Percentiles rank a stretch among this genome's conserved stretches.
Conservation (phyloP, 495 filamentous ascomycete species). For the Aspergillus hancockii region DNA sequence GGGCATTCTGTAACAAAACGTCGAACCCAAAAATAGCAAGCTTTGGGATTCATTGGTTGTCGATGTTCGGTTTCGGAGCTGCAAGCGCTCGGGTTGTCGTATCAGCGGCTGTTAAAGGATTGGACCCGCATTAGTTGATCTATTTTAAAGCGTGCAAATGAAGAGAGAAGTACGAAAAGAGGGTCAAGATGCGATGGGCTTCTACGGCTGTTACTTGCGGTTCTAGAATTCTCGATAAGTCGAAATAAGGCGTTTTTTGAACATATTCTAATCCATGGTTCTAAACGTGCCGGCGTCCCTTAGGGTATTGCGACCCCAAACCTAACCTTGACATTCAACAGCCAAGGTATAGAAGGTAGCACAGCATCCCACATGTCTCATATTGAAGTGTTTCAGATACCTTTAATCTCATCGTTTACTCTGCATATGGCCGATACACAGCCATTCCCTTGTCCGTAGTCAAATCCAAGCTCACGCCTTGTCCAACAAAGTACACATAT, state of each 20-base stretch:
- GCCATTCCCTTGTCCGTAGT: constrained; percentile 51
- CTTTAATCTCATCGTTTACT: constrained; percentile 27
- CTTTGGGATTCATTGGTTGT: constrained; percentile 18
- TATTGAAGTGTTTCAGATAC: background rate
- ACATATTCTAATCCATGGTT: background rate
- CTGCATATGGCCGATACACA: constrained; percentile 57
- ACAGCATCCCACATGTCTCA: background rate
- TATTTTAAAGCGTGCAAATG: constrained; percentile 1
- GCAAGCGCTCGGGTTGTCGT: constrained; percentile 7
- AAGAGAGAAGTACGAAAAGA: background rate
- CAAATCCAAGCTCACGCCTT: constrained; percentile 54
- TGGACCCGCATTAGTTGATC: constrained; percentile 8
- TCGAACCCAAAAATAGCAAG: background rate
- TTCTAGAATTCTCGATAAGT: background rate
- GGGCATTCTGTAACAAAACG: background rate
- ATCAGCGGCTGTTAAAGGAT: constrained; percentile 10
- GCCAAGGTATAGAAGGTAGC: background rate
- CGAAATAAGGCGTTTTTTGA: background rate
- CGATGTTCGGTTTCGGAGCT: constrained; percentile 6
- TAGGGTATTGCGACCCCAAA: background rate
- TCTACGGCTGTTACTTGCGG: background rate
- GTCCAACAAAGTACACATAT: constrained; percentile 68
- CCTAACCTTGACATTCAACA: background rate
- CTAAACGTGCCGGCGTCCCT: background rate
- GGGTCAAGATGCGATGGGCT: background rate